These are phyloP conservation scores for Candida neerlandica DNA, from an alignment of 1,139 yeast species.

Conservation along the genomic window DNA sequence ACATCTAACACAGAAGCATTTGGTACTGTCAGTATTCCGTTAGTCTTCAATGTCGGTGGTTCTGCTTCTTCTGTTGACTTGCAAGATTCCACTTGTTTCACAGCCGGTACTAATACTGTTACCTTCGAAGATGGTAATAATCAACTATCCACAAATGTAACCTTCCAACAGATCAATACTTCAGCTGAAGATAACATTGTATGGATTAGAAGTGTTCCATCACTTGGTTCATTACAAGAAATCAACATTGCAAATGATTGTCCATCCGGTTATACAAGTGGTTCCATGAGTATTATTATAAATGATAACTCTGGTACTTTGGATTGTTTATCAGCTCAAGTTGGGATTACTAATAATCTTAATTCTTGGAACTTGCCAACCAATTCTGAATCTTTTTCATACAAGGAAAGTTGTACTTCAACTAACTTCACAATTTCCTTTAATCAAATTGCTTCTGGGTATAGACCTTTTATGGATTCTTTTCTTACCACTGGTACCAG, in stretches of 20 bases:
- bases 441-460: slow-evolving; percentile 29
- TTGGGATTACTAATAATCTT: slow-evolving; percentile 21
- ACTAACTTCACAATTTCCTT: slow-evolving; percentile 17
- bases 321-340: slow-evolving; percentile 22
- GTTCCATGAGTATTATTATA: slow-evolving; percentile 22
- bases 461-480: slow-evolving; percentile 22
- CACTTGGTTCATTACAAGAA: slow-evolving; percentile 16
- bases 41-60: slow-evolving; percentile 28
- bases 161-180: slow-evolving; percentile 2
- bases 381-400: slow-evolving; percentile 14
- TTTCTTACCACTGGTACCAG: background rate
- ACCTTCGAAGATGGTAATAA: slow-evolving; percentile 25
- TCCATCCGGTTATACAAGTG: slow-evolving; percentile 39
- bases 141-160: background rate
- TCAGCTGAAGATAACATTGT: background rate
- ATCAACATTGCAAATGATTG: slow-evolving; percentile 24
- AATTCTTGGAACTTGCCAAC: slow-evolving; percentile 25
- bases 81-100: slow-evolving; percentile 20
- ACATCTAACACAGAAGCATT: slow-evolving; percentile 7
- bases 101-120: slow-evolving; percentile 25
- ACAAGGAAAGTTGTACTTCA: slow-evolving; percentile 19
- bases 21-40: slow-evolving; percentile 26
- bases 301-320: slow-evolving; percentile 48
- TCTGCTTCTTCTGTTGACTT: slow-evolving; percentile 20
- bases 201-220: slow-evolving; percentile 14